Conservation (phyloP, 305 asterid genomes). For the Fraxinus paxiana region DNA sequence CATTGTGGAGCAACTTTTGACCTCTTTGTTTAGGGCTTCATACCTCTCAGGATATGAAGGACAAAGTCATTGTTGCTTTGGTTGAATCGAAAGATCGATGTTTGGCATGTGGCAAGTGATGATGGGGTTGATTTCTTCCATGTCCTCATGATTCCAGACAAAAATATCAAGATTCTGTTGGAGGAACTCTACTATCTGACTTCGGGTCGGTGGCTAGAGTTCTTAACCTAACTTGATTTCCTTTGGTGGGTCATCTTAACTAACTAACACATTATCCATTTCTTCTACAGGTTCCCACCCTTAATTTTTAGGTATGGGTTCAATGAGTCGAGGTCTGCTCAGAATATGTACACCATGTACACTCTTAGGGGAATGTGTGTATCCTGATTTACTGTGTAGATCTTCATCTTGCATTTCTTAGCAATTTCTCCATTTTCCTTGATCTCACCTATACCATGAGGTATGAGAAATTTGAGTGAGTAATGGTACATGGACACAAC, state of each 20-base stretch:
- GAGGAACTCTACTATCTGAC: neutral
- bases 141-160: no score
- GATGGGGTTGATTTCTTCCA: neutral
- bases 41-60: neutral
- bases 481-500: neutral
- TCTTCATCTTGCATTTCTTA: neutral
- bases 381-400: neutral
- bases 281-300: neutral
- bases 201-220: no score
- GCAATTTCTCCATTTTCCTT: no score
- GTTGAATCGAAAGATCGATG: neutral
- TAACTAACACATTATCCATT: no score
- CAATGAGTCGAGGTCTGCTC: neutral
- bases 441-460: neutral
- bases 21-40: neutral
- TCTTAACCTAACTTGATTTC: no score
- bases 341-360: neutral
- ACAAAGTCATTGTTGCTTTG: neutral
- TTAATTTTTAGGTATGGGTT: neutral
- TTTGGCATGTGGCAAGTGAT: neutral
- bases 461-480: neutral
- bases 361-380: neutral
- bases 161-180: neutral
- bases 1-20: neutral
- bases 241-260: no score